Base-by-base conservation (phyloP, 2,329 filamentous ascomycete genomes). In the Ceratocystis smalleyi region DNA sequence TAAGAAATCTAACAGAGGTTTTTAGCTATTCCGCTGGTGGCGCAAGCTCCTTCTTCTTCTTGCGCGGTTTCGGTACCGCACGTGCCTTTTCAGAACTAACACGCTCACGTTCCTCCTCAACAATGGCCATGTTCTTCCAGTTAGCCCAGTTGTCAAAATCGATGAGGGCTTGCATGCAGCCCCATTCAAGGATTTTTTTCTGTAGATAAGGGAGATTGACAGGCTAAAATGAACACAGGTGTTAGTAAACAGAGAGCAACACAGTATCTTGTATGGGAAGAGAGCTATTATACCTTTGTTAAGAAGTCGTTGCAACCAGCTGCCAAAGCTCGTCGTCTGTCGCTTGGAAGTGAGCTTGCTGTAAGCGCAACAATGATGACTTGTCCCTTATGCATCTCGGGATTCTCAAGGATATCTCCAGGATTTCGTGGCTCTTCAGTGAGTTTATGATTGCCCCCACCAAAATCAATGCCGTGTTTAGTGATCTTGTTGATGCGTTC, bases 101-200 rank as follows among this genome's bases (percentile, higher is more conserved):
- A 3, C 73, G 73, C 67, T 78, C 76, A 65, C 60, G 22, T 30
- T 67, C 66, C 47, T 68, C 65, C 22, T 62, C 59, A 24, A 61
- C 64, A 32, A 79, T 77, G 7, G 77, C 78, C 71, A 89, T 92
- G 71, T 94, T 89, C 74, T 96, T 96, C 94, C 94, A 99, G 74
- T 90, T 90, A 64, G 91, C 84, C 94, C 94, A 99, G 67, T 94
- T 94, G 73, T 97, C 92, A 73, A 94, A 97, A 77, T 99, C 94
- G 71, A 99, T 97, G 27, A 99, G 81, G 8, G 94, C 94, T 77
- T 97, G 94, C 94, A 99, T 99, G 77, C 94, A 97, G 65, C 94
- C 94, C 94, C 94, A 99, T 79, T 99, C 94, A 76, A 95, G 96
- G 69, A 97, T 91, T 74, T 99, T 99, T 65, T 92, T 85, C 74